A percentile compares a stretch with the other conserved stretches of the same genome.
Conservation (phyloP, 1,139 yeast species). For the Blastobotrys illinoisensis region DNA sequence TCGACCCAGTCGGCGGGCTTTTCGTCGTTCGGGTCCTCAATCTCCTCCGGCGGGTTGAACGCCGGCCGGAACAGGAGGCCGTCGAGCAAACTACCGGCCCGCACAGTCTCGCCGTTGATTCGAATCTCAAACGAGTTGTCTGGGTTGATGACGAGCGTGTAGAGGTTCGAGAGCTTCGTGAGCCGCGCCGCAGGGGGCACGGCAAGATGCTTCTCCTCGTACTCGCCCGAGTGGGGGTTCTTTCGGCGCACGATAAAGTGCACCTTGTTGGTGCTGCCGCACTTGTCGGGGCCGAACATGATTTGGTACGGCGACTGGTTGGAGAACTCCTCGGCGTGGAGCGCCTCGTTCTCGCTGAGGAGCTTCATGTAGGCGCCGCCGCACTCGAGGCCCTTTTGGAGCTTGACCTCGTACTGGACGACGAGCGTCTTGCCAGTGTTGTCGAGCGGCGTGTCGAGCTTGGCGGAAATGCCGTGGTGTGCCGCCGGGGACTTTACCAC, state of each 20-base stretch:
- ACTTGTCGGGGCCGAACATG: constrained; percentile 93
- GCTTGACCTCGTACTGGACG: constrained; percentile 80
- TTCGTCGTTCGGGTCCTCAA: constrained; percentile 54
- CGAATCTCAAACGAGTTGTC: constrained; percentile 71
- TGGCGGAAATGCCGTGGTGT: constrained; percentile 69
- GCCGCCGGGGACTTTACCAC: constrained; percentile 72
- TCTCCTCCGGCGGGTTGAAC: constrained; percentile 56
- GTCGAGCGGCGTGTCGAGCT: constrained; percentile 50
- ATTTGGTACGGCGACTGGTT: constrained; percentile 69
- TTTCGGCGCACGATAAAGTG: constrained; percentile 65
- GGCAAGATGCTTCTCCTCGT: constrained; percentile 65
- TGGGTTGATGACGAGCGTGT: constrained; percentile 65
- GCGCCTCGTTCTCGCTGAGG: constrained; percentile 46
- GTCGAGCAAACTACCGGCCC: constrained; percentile 60
- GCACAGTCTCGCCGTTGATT: constrained; percentile 68
- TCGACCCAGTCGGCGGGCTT: constrained; percentile 87
- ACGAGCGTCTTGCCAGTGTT: constrained; percentile 62
- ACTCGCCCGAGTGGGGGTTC: constrained; percentile 49
- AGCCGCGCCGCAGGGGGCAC: constrained; percentile 61
- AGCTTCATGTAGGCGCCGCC: constrained; percentile 88
- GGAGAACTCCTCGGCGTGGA: constrained; percentile 44
- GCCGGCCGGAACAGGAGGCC: constrained; percentile 53
- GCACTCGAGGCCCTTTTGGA: constrained; percentile 70
- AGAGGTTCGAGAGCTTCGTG: constrained; percentile 52
- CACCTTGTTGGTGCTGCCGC: constrained; percentile 74